A percentile compares a stretch with the other conserved stretches of the same genome.
These are phyloP conservation scores for Eucalyptus globulus DNA, from an alignment of 345 rosid genomes.

Conservation along the genomic window DNA sequence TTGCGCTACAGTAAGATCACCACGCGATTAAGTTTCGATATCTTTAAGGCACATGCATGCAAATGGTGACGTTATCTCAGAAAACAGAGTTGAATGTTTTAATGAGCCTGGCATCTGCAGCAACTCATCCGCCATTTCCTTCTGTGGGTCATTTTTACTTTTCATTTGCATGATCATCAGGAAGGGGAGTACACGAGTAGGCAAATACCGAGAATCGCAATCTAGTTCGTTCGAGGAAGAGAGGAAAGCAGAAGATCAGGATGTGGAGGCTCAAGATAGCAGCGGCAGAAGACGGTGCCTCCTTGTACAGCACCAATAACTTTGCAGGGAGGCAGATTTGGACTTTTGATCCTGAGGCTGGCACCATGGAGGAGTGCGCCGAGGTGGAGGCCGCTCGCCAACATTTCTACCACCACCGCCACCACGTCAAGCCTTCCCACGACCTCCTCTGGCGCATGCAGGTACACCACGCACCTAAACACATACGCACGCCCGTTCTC, in stretches of 20 bases:
- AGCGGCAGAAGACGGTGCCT: neutral
- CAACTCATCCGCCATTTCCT: no score
- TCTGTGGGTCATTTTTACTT: no score
- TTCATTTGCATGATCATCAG: neutral
- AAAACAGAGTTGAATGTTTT: no score
- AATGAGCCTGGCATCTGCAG: no score
- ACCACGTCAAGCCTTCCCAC: neutral
- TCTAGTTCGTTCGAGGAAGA: neutral
- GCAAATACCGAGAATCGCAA: neutral
- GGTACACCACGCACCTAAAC: neutral
- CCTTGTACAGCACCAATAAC: slow-evolving; percentile 7
- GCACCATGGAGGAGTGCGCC: neutral
- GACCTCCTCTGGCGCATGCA: slow-evolving; percentile 18
- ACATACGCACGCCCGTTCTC: neutral
- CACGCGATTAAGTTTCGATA: no score
- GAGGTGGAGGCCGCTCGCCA: slow-evolving; percentile 6
- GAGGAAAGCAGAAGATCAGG: neutral
- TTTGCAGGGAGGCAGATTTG: slow-evolving; percentile 6
- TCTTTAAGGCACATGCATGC: no score
- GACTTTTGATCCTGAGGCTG: slow-evolving; percentile 7
- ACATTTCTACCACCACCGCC: slow-evolving; percentile 5
- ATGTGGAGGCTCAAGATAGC: slow-evolving; percentile 24
- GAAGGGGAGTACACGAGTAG: neutral
- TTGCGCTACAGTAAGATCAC: no score
- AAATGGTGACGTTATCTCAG: no score